Evolutionary conservation across 1,139 yeast genomes (phyloP).

Genomic region (Yamadazyma atlantica): DNA sequence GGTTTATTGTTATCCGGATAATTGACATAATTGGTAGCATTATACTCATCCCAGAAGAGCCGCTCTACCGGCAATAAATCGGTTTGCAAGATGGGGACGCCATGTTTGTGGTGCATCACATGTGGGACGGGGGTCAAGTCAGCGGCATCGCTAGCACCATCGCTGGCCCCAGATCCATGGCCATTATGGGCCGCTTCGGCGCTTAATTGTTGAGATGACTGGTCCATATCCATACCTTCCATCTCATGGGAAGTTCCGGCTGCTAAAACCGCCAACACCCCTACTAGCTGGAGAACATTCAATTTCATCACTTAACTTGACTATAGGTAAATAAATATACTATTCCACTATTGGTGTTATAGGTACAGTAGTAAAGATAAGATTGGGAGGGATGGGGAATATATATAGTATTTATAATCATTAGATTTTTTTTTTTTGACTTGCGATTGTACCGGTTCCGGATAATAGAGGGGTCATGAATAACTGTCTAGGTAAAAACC

Average conservation of each 20-base stretch:
- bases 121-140: conserved; percentile 45
- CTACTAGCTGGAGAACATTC: not conserved
- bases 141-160: not conserved
- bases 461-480: not conserved
- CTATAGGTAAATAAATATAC: too few species aligned
- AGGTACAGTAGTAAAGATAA: too few species aligned
- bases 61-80: conserved; percentile 69
- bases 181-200: too few species aligned
- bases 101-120: conserved; percentile 59
- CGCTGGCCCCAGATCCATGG: not conserved
- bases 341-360: too few species aligned
- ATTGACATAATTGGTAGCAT: conserved; percentile 76
- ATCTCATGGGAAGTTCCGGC: not conserved
- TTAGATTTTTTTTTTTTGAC: not conserved
- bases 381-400: too few species aligned
- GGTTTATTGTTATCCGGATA: conserved; percentile 49
- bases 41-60: conserved; percentile 74
- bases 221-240: conserved; percentile 3
- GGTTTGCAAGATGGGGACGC: conserved; percentile 73
- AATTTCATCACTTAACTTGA: not conserved
- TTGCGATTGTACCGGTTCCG: not conserved
- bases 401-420: not conserved
- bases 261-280: not conserved
- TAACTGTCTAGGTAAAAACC: too few species aligned
- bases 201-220: too few species aligned